phyloP scores from a whole-genome alignment of 2,329 filamentous ascomycete species.

The Hymenoscyphus scutula region DNA sequence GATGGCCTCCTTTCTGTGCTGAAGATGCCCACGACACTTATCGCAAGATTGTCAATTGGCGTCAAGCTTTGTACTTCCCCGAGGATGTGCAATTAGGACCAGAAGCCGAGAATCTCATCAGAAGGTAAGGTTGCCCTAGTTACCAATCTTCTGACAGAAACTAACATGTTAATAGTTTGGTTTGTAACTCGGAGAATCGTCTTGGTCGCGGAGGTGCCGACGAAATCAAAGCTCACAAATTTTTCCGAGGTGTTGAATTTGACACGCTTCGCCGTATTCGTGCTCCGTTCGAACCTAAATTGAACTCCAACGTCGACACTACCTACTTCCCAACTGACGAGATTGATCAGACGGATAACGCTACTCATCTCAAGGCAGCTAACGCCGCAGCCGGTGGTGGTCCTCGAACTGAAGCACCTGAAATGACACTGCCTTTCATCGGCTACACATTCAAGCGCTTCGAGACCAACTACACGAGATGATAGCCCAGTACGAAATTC shows the following conservation, averaged over 20 bases:
- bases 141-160: constrained; percentile 5
- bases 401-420: constrained; percentile 73
- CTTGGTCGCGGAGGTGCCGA: constrained; percentile 82
- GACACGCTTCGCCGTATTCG: constrained; percentile 88
- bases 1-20: constrained; percentile 98
- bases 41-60: constrained; percentile 99
- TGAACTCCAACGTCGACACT: constrained; percentile 91
- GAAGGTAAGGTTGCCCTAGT: constrained; percentile 61
- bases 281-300: constrained; percentile 91
- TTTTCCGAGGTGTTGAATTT: constrained; percentile 97
- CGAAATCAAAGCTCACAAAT: constrained; percentile 90
- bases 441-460: constrained; percentile 99
- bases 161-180: constrained; percentile 60
- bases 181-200: constrained; percentile 91
- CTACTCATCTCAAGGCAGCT: constrained; percentile 73
- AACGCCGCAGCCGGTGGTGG: constrained; percentile 55
- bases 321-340: constrained; percentile 99
- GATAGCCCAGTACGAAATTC: constrained; percentile 26
- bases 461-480: constrained; percentile 64
- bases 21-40: constrained; percentile 98
- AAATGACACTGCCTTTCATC: constrained; percentile 95
- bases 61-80: constrained; percentile 91
- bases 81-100: constrained; percentile 86
- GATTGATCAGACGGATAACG: constrained; percentile 94
- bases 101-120: constrained; percentile 88